Evolutionary conservation across 1,284 basidiomycete species (phyloP).

Genomic region (Boletus austroedulis): DNA sequence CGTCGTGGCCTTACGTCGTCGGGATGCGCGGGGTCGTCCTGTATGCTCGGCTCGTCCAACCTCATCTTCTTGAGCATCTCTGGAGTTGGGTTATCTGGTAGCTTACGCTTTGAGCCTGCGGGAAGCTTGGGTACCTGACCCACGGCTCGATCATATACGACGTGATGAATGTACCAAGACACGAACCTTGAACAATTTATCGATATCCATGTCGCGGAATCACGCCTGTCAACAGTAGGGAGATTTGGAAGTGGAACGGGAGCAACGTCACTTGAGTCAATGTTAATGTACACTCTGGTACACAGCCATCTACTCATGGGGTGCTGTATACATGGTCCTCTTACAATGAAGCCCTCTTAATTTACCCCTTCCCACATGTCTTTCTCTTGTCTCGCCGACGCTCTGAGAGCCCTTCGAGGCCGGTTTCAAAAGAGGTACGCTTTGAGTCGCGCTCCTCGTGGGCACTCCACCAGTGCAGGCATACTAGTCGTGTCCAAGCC

Average conservation of each 20-base stretch:
- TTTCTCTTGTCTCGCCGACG: too few species aligned
- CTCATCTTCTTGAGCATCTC: conserved; percentile 80
- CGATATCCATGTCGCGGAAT: conserved; percentile 61
- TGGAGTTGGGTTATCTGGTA: conserved; percentile 78
- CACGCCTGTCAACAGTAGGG: neutral
- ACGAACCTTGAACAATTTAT: conserved; percentile 76
- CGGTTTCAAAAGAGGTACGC: too few species aligned
- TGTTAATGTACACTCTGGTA: too few species aligned
- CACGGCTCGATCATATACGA: neutral
- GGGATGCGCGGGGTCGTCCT: conserved; percentile 3
- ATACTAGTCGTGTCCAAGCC: neutral
- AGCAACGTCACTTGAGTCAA: neutral
- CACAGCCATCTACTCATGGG: too few species aligned
- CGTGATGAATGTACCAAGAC: neutral
- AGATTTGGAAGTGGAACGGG: neutral
- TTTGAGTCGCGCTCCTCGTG: too few species aligned
- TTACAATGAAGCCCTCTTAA: too few species aligned
- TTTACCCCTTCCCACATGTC: too few species aligned
- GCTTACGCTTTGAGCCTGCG: conserved; percentile 66
- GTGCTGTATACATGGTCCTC: too few species aligned
- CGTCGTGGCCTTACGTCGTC: conserved; percentile 38
- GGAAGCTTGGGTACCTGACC: conserved; percentile 69
- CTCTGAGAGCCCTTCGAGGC: too few species aligned
- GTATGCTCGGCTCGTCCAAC: conserved; percentile 44
- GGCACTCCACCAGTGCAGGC: neutral